Conservation (phyloP, 768 basidiomycete species). For the Boletus patriciae region DNA sequence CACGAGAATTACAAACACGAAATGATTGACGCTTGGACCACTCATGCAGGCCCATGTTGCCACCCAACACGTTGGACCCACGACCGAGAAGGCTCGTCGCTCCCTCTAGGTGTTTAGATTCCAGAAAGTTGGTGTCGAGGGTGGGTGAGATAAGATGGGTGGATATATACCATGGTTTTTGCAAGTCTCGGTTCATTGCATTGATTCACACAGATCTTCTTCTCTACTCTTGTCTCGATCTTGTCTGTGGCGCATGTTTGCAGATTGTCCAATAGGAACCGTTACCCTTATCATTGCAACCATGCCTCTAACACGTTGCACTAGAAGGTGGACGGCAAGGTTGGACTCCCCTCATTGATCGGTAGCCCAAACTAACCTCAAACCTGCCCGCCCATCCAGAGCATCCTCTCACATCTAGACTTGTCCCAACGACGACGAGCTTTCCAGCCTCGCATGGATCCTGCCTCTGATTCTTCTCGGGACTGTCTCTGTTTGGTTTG, state of each 20-base stretch:
- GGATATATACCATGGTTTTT: constrained; percentile 2
- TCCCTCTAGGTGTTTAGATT: constrained; percentile 19
- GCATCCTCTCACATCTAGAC: neutral
- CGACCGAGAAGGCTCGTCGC: constrained; percentile 31
- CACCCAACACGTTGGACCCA: constrained; percentile 20
- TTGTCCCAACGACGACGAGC: neutral
- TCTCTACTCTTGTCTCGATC: constrained; percentile 9
- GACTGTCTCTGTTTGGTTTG: constrained; percentile 15
- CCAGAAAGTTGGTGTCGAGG: neutral
- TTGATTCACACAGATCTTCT: constrained; percentile 22
- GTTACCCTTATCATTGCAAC: constrained; percentile 19
- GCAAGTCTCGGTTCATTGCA: constrained; percentile 14
- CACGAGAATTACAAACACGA: constrained; percentile 10
- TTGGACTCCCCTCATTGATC: neutral
- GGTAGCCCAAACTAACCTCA: neutral
- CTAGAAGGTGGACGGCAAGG: neutral
- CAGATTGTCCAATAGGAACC: constrained; percentile 22
- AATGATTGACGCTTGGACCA: neutral
- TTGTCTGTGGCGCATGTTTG: constrained; percentile 16
- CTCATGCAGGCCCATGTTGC: constrained; percentile 18
- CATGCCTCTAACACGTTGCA: neutral
- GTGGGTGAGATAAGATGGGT: neutral
- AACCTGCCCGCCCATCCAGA: neutral
- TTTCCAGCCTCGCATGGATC: neutral
- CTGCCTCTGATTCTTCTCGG: neutral